Evolutionary conservation across 495 filamentous ascomycete species (phyloP), one percentile per base, ranked within the genome.

Genomic region (Podospora tetraspora): DNA sequence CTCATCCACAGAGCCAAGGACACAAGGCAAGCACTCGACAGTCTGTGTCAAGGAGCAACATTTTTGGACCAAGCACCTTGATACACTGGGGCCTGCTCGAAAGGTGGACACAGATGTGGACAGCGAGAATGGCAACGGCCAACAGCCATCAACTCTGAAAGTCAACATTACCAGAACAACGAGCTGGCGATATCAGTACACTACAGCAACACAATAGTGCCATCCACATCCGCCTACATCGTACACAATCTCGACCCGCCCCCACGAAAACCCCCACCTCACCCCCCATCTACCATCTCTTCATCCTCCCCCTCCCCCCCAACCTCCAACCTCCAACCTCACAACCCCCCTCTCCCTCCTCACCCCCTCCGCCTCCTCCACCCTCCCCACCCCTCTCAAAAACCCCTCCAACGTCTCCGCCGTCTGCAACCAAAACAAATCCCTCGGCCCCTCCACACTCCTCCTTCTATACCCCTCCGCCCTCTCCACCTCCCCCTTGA

Each of bases 361-460:
- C 23, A 77, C 68, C 9, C 25, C 62, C 16, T 74, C 66, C 10
- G 75, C 75, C 68, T 73, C 70, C 8, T 65, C 70, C 12, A 62
- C 13, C 7, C 34, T 59, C 25, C 74, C 74, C 58, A 70, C 68
- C 0, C 29, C 56, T 11, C 73, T 52, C 3, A 78, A 23, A 63
- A 72, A 69, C 27, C 69, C 60, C 66, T 75, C 71, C 7, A 78
- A 22, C 32, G 66, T 13, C 43, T 37, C 9, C 5, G 76, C 64
- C 2, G 73, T 78, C 69, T 77, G 76, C 34, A 67, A 1, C 76
- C 76, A 78, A 59, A 78, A 78, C 63, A 30, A 10, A 67, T 78
- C 76, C 58, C 56, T 73, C 21, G 62, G 60, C 21, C 64, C 66
- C n/a, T 66, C 63, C 29, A 77, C 34, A 19, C 71, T 71, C 60